Conservation (phyloP, 2,329 filamentous ascomycete species). For the Sporothrix brasiliensis region DNA sequence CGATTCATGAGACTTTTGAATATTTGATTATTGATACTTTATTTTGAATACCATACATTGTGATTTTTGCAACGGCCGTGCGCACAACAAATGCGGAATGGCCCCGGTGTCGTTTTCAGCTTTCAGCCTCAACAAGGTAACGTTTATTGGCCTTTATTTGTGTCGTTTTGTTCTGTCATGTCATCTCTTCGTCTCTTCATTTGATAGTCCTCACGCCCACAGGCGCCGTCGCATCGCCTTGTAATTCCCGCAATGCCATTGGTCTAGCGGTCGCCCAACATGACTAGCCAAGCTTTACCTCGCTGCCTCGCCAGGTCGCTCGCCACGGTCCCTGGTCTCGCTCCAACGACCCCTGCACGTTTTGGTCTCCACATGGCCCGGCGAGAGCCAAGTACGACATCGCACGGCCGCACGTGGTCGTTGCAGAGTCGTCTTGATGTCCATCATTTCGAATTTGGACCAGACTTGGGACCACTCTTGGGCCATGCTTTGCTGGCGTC, state of each 20-base stretch:
- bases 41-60: neutral
- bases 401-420: constrained; percentile 10
- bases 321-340: neutral
- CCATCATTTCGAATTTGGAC: neutral
- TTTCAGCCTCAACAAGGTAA: too few relatives aligned
- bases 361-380: neutral
- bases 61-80: neutral
- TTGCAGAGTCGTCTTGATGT: neutral
- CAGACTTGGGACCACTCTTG: too few relatives aligned
- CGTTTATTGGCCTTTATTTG: neutral
- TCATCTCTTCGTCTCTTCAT: too few relatives aligned
- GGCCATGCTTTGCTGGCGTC: too few relatives aligned
- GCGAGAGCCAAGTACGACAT: constrained; percentile 6
- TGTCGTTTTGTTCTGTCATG: neutral
- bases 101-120: neutral
- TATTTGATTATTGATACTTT: constrained; percentile 8
- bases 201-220: neutral
- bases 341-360: neutral
- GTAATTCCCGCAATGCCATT: neutral
- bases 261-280: neutral
- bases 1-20: neutral
- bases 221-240: neutral
- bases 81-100: neutral
- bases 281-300: too few relatives aligned
- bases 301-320: too few relatives aligned